Conservation (phyloP, 2,329 filamentous ascomycete genomes). For the Thelonectria rubi region DNA sequence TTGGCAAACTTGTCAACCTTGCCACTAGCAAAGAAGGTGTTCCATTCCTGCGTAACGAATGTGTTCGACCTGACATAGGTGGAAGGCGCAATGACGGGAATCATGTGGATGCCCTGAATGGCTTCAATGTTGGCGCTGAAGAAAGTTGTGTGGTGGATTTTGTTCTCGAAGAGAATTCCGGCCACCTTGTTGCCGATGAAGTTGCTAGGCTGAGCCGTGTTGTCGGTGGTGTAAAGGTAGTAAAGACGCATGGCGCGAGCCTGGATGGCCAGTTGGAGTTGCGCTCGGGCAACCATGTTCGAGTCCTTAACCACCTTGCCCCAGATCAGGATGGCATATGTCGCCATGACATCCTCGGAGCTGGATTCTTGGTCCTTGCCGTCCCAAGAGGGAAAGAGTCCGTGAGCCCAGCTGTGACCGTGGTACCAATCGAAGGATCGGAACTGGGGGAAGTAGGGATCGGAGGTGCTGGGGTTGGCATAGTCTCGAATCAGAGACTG, state of each 20-base stretch:
- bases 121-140: slow-evolving; percentile 80
- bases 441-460: slow-evolving; percentile 82
- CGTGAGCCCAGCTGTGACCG: slow-evolving; percentile 93
- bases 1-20: slow-evolving; percentile 72
- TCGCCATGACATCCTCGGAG: slow-evolving; percentile 88
- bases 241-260: slow-evolving; percentile 78
- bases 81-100: slow-evolving; percentile 76
- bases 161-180: slow-evolving; percentile 89
- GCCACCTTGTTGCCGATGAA: slow-evolving; percentile 83
- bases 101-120: slow-evolving; percentile 83
- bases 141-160: slow-evolving; percentile 91
- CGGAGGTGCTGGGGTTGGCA: slow-evolving; percentile 76
- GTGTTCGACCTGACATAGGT: slow-evolving; percentile 70
- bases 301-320: slow-evolving; percentile 78
- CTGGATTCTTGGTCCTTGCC: slow-evolving; percentile 88
- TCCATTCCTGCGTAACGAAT: slow-evolving; percentile 88
- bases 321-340: slow-evolving; percentile 95
- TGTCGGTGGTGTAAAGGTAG: slow-evolving; percentile 79
- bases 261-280: slow-evolving; percentile 84
- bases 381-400: slow-evolving; percentile 74
- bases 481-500: slow-evolving; percentile 84
- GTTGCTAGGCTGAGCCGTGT: slow-evolving; percentile 74
- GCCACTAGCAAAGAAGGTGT: slow-evolving; percentile 75
- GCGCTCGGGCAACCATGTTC: slow-evolving; percentile 83
- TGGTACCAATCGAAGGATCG: slow-evolving; percentile 93